These are phyloP conservation scores for Globisporangium orthogonon DNA, from an alignment of 352 stramenopile species.

Conservation along the genomic window DNA sequence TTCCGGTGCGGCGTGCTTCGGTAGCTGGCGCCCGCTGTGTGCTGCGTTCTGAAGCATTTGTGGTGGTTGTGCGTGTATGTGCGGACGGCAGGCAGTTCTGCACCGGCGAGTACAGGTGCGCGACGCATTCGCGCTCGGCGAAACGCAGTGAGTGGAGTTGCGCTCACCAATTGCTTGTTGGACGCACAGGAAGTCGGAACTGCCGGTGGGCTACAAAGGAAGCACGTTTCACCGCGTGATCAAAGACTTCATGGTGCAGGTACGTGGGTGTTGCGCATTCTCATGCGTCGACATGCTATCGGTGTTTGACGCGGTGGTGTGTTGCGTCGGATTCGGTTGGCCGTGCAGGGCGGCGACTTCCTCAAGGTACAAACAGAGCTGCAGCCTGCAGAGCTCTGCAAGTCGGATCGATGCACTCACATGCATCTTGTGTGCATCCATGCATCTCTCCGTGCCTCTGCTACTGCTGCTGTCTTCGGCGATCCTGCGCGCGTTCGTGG, in stretches of 20 bases:
- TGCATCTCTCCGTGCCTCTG: constrained; percentile 23
- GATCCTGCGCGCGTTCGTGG: too few species aligned
- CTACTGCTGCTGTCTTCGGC: too few species aligned
- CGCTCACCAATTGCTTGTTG: neutral
- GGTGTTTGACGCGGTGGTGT: too few species aligned
- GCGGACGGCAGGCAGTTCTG: constrained; percentile 86
- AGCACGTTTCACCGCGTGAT: constrained; percentile 90
- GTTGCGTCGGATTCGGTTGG: too few species aligned
- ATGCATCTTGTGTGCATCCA: neutral
- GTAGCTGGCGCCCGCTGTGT: too few species aligned
- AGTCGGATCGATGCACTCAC: neutral
- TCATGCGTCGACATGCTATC: neutral
- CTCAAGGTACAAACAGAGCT: too few species aligned
- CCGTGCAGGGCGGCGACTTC: too few species aligned
- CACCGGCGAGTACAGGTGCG: constrained; percentile 93
- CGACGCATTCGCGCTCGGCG: too few species aligned
- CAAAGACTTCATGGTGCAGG: constrained; percentile 89
- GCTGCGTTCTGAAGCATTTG: neutral
- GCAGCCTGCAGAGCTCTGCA: neutral
- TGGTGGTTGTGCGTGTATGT: constrained; percentile 5
- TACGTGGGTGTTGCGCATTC: neutral
- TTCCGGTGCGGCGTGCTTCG: constrained; percentile 56
- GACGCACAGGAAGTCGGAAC: constrained; percentile 54
- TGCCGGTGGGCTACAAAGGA: constrained; percentile 87
- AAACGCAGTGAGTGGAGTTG: too few species aligned